A percentile compares a stretch with the other conserved stretches of the same genome.
These are phyloP conservation scores for Candida arabinofermentans DNA, from an alignment of 805 yeast species.

Conservation along the genomic window DNA sequence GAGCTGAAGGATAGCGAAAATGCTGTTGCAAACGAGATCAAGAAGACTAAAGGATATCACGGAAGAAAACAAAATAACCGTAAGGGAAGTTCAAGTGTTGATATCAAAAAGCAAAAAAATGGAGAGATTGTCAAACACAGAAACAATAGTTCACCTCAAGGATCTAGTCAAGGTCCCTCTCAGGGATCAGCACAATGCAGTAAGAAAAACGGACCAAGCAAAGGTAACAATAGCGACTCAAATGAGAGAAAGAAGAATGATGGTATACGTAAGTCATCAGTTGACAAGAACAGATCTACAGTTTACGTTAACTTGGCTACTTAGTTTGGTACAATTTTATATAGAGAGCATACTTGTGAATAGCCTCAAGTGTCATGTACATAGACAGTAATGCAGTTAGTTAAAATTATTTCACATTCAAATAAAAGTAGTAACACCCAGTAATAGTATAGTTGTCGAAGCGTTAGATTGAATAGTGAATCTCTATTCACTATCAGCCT, in stretches of 20 bases:
- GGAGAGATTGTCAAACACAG: neutral
- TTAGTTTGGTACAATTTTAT: too few species aligned
- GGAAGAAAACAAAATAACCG: neutral
- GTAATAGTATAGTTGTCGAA: too few species aligned
- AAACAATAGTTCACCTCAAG: conserved; percentile 3
- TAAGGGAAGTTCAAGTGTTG: neutral
- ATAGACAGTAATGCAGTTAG: too few species aligned
- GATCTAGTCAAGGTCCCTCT: neutral
- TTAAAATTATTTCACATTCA: too few species aligned
- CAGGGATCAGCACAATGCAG: neutral
- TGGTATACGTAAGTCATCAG: neutral
- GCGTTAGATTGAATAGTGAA: too few species aligned
- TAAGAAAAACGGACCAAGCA: neutral
- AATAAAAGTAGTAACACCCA: too few species aligned
- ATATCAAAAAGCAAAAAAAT: neutral
- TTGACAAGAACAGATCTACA: too few species aligned
- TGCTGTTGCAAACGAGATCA: conserved; percentile 4
- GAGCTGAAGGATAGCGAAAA: conserved; percentile 22
- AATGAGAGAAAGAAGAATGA: neutral
- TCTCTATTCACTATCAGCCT: too few species aligned
- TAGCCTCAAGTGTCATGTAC: too few species aligned
- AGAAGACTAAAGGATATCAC: neutral
- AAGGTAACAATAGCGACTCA: neutral
- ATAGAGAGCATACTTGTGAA: too few species aligned
- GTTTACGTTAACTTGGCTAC: too few species aligned